Evolutionary conservation across 1,284 basidiomycete species (phyloP).

Genomic region (Papiliotrema terrestris): DNA sequence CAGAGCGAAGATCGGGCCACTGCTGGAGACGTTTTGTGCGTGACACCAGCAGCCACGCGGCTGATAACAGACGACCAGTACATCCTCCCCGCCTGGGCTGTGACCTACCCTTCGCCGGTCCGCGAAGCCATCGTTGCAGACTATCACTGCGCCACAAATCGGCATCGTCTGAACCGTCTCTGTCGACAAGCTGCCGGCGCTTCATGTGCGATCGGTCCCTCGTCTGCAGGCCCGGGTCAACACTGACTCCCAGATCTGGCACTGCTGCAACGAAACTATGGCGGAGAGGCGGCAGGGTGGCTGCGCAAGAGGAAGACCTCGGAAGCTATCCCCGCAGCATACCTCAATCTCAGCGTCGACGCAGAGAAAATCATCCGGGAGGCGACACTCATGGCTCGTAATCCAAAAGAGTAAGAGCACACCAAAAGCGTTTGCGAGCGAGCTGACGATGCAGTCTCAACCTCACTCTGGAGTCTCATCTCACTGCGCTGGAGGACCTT

Average conservation of each 20-base stretch:
- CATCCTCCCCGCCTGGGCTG: background rate
- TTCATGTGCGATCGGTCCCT: background rate
- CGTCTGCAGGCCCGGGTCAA: too few species aligned
- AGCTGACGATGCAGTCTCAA: background rate
- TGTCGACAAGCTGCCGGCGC: constrained; percentile 3
- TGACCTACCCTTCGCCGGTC: background rate
- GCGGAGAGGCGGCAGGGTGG: background rate
- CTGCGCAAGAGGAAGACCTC: background rate
- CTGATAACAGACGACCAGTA: background rate
- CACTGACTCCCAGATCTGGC: background rate
- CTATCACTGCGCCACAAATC: background rate
- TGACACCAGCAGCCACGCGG: background rate
- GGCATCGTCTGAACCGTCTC: background rate
- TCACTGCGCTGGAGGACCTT: background rate
- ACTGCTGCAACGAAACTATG: background rate
- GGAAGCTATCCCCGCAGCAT: background rate
- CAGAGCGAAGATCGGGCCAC: background rate
- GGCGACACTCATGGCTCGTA: constrained; percentile 1
- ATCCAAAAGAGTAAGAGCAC: constrained; percentile 1
- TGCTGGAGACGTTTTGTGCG: background rate
- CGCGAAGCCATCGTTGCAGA: background rate
- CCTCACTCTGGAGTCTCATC: background rate
- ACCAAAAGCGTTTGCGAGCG: background rate
- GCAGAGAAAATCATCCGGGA: constrained; percentile 2
- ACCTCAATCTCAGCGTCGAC: background rate